Base-by-base conservation (phyloP, 345 rosid genomes). In the Alliaria petiolata region DNA sequence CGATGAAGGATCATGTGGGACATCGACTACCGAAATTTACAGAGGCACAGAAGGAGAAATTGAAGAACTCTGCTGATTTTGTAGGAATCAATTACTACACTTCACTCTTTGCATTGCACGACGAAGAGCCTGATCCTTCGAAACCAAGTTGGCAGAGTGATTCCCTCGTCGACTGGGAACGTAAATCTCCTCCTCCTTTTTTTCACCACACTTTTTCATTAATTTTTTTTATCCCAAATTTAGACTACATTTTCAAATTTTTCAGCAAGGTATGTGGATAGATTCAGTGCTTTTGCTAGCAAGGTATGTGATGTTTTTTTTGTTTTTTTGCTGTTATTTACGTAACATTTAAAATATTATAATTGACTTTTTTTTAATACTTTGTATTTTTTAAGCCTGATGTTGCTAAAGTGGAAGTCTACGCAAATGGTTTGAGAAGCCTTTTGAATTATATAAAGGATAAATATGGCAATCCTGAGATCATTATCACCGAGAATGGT, bases 401-500 rank as follows among this genome's bases (percentile, higher is more conserved):
- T 65, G 62, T 74, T 17, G 58, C 7, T 7, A 76, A 73, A 84
- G 45, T 80, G 15, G 77, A 66, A 11, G 42, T 78, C 7, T 80
- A 79, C 42, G 78, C 87, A 14, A 59, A 59, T 8, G 87, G 85
- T 15, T 38, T 86, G 11, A 61, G 64, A 50, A 36, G 73, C 22
- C 69, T 86, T 20, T 33, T 84, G 52, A 72, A 67, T 17, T 82
- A 83, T 19, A 72, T 79, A 14, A 82, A 82, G 38, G 76, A 72
- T 8, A 62, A 53, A 7, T 85, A 83, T 50, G 70, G 74, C 0
- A 74, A 79, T 17, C 83, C 87, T 8, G 69, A 72, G 31, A 82
- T 85, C 55, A 80, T 82, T 3, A 72, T 85, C 33, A 82, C 86
- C 0, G 90, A 82, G 34, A 86, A 82, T 77, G 90, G 90, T 84